Evolutionary conservation across 2,329 filamentous ascomycete species (phyloP), one percentile per base, ranked within the genome.

Genomic region (Botrytis pseudocinerea): DNA sequence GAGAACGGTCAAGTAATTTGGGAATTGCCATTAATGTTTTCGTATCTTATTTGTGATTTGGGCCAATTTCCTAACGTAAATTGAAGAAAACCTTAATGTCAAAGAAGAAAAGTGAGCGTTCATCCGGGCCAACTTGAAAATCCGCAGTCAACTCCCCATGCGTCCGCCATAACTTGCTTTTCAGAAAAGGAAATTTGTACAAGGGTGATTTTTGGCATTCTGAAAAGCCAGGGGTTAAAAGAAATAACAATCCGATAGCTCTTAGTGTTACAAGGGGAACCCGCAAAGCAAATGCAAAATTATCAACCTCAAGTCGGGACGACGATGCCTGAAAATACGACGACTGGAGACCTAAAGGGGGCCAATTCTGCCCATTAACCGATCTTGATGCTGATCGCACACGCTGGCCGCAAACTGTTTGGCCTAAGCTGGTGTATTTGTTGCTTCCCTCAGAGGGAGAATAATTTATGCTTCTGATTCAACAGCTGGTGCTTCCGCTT

Each of bases 221-320:
- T 71, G 74, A 73, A 73, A 71, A 74, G 73, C 74, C 71, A 75
- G 66, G 65, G 71, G 62, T 70, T 68, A 74, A 73, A 73, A 74
- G 73, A 75, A 62, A 69, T 72, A 73, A 74, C 57, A 76, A 73
- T 74, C 76, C 76, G 70, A 69, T 73, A 73, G 77, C 74, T 77
- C 75, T 75, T 80, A 80, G 73, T 80, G 75, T 78, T 80, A 80
- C 79, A 80, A 76, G 76, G 76, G 75, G 74, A 76, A 77, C 70
- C 75, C 74, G 76, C 73, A 75, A 76, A 68, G 70, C 61, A 75
- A 70, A 77, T 76, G 75, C 76, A 74, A 72, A 75, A 72, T 22
- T 35, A 64, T 70, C 57, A 69, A 62, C 63, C 70, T 46, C 42
- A 61, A 69, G 54, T 44, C 63, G 25, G 20, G 51, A 71, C 60